phyloP scores from a whole-genome alignment of 2,329 filamentous ascomycete genomes.

The Fusarium foetens region DNA sequence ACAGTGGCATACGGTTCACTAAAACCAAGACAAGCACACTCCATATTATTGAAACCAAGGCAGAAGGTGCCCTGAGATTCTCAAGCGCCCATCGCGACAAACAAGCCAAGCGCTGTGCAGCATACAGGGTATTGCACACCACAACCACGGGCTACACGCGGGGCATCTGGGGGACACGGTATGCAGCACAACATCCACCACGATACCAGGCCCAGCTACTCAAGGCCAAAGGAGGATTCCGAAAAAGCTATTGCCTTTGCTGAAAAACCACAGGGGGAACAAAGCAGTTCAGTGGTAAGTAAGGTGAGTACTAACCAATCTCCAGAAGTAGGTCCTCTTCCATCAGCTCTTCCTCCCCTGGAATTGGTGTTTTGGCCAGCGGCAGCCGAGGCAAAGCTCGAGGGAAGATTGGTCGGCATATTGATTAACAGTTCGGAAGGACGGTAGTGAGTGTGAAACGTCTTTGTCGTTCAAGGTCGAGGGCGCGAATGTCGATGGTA shows the following conservation, averaged over 20 bases:
- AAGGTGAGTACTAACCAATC: conserved; percentile 72
- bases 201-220: conserved; percentile 14
- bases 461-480: conserved; percentile 37
- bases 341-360: conserved; percentile 67
- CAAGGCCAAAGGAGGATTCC: not conserved
- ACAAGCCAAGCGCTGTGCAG: conserved; percentile 11
- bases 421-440: conserved; percentile 42
- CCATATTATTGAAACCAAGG: not conserved
- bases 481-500: conserved; percentile 33
- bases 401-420: conserved; percentile 80
- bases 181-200: conserved; percentile 34
- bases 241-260: not conserved
- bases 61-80: not conserved
- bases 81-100: conserved; percentile 23
- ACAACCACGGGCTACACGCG: conserved; percentile 12
- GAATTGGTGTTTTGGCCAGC: conserved; percentile 75
- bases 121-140: conserved; percentile 22
- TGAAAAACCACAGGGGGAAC: not conserved
- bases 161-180: conserved; percentile 28
- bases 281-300: conserved; percentile 13
- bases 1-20: not conserved
- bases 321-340: conserved; percentile 66
- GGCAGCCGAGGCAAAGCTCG: conserved; percentile 85
- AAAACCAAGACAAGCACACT: not conserved
- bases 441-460: conserved; percentile 27